Conservation (phyloP, 495 filamentous ascomycete genomes). For the Hypoxylon perforatum region DNA sequence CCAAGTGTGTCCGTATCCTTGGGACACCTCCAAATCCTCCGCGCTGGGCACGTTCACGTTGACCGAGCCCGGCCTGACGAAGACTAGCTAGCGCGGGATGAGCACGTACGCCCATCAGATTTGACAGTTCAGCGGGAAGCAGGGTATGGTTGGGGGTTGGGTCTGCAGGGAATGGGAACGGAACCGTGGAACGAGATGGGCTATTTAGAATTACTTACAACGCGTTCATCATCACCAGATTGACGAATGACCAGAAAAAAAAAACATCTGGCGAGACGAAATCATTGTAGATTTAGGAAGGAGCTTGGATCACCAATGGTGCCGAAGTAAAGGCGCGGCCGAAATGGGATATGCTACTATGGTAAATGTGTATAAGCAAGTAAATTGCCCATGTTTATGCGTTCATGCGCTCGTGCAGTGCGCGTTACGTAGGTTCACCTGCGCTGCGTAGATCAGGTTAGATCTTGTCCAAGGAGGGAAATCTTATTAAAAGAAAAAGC, state of each 20-base stretch:
- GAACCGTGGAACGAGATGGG: conserved; percentile 9
- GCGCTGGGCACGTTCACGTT: conserved; percentile 8
- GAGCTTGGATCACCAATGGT: conserved; percentile 31
- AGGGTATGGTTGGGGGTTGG: conserved; percentile 7
- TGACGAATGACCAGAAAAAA: neutral
- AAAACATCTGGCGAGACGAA: neutral
- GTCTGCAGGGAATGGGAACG: conserved; percentile 9
- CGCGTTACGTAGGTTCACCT: conserved; percentile 15
- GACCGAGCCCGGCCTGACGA: conserved; percentile 15
- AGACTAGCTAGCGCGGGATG: conserved; percentile 32
- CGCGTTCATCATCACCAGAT: conserved; percentile 26
- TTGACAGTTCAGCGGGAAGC: conserved; percentile 26
- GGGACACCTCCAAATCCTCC: conserved; percentile 22
- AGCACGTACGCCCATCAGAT: conserved; percentile 13
- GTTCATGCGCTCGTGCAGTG: conserved; percentile 33
- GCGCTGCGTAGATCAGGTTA: conserved; percentile 40
- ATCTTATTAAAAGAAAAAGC: conserved; percentile 27
- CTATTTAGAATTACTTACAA: conserved; percentile 5
- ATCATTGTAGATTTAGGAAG: conserved; percentile 23
- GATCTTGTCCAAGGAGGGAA: conserved; percentile 24
- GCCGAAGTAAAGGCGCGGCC: conserved; percentile 43
- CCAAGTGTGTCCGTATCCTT: conserved; percentile 9
- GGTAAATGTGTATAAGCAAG: conserved; percentile 35
- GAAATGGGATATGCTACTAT: conserved; percentile 31
- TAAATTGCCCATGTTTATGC: conserved; percentile 43